A percentile compares a stretch with the other conserved stretches of the same genome.
Conservation (phyloP, 495 filamentous ascomycete genomes). For the Penicillium turbatum region DNA sequence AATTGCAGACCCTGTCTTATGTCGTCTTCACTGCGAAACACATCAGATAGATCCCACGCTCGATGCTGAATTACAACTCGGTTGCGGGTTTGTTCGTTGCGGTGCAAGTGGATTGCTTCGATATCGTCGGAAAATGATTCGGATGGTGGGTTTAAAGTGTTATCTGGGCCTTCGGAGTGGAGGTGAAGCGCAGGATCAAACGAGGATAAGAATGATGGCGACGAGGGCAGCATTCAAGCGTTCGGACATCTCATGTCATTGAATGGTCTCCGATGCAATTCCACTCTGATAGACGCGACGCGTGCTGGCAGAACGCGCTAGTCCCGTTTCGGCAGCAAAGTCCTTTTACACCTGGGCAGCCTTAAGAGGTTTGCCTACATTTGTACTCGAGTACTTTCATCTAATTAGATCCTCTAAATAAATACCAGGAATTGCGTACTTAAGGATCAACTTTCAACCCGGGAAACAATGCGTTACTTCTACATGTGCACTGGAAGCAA, state of each 20-base stretch:
- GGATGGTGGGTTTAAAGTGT: slow-evolving; percentile 23
- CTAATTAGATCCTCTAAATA: too few relatives aligned
- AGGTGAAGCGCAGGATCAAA: slow-evolving; percentile 53
- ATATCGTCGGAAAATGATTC: slow-evolving; percentile 57
- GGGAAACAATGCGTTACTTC: too few relatives aligned
- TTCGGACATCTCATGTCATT: slow-evolving; percentile 12
- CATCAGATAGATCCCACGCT: slow-evolving; percentile 52
- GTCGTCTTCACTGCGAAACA: slow-evolving; percentile 61
- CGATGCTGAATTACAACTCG: slow-evolving; percentile 63
- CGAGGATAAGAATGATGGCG: slow-evolving; percentile 39
- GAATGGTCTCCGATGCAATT: slow-evolving; percentile 2
- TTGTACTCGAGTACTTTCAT: not conserved
- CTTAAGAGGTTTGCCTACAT: not conserved
- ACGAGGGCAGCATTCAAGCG: slow-evolving; percentile 37
- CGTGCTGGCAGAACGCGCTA: slow-evolving; percentile 32
- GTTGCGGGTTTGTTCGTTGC: slow-evolving; percentile 50
- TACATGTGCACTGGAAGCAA: too few relatives aligned
- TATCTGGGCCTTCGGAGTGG: slow-evolving; percentile 39
- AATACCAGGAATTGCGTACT: too few relatives aligned
- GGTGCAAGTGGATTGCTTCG: slow-evolving; percentile 50
- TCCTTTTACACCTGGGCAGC: not conserved
- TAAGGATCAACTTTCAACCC: too few relatives aligned
- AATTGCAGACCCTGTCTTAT: slow-evolving; percentile 42
- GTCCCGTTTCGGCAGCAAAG: slow-evolving; percentile 22
- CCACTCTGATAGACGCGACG: slow-evolving; percentile 31